Evolutionary conservation across 2,329 filamentous ascomycete genomes (phyloP), one percentile per base, ranked within the genome.

Genomic region (Alternaria brassicicola): DNA sequence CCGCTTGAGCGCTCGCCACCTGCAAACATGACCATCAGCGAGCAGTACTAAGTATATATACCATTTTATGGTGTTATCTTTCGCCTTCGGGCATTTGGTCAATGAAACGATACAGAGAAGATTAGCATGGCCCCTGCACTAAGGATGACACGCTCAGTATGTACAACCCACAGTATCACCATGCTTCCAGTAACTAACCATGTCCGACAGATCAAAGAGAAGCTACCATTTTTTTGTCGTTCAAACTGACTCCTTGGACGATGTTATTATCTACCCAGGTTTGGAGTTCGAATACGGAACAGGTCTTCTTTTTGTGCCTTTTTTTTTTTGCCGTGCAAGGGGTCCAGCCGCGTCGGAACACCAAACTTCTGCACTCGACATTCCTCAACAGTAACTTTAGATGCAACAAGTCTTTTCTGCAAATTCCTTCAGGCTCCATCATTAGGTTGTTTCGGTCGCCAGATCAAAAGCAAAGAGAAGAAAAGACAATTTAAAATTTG

Each of bases 71-170:
- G 10, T 1, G 2, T 25, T 1, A 12, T 8, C 8, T 30, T 54
- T 57, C 43, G 63, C 52, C 63, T 66, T 64, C 63, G 61, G 63
- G 52, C 63, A 61, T 61, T 55, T 66, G 63, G 63, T 70, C 68
- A 69, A 67, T 68, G 65, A 70, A 70, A 69, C 65, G 60, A 75
- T 74, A 75, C 70, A 74, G 72, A 75, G 72, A 75, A 74, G 71
- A 74, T 75, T 75, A 75, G 72, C 72, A 83, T 83, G 79, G 80
- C 80, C 79, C 85, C 85, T 87, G 85, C 85, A 87, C 91, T 93
- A 94, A 94, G 91, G 91, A 93, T 94, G 91, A 93, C 90, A 93
- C 71, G 71, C 73, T 63, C 59, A 66, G n/a, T n/a, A n/a, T n/a
- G n/a, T n/a, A n/a, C n/a, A n/a, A n/a, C n/a, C n/a, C n/a, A n/a